Base-by-base conservation (phyloP, 164 flowering plant species). In the Brasenia schreberi region DNA sequence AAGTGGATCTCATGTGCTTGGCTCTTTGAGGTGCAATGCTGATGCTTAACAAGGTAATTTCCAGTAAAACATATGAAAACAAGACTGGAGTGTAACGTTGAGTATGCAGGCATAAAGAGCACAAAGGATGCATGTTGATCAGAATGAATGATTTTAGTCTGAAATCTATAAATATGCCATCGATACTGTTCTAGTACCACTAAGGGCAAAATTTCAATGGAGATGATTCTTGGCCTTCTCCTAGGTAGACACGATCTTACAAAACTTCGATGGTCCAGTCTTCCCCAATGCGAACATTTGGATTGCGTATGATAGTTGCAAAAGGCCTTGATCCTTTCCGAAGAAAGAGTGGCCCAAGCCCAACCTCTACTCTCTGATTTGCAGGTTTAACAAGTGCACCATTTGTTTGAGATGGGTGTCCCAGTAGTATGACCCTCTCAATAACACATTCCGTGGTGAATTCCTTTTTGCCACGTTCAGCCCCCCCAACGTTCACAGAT, bases 401-500 rank as follows among this genome's bases (percentile, higher is more conserved):
- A 69, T 82, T 90, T 0, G 81, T 68, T 5, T 71, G 73, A 53
- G 70, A 6, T 16, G 84, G 63, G 52, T 78, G 74, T 59, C 99
- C 99, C 17, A 92, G 81, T 43, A 95, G 63, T 43, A 95, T 81
- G 43, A 95, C 82, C 81, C 98, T 87, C 75, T 95, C 99, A 27
- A 95, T 69, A 4, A 83, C 73, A 71, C 81, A 83, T 1, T 81
- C 78, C 5, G 87, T 70, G 33, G 85, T 69, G 73, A 81, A 88
- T 27, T 11, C 67, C 42, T 70, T 64, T 56, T 72, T 74, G 23
- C 81, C 78, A 9, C 69, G 19, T 27, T 67, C 17, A 43, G 78
- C 5, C 0, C 84, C 70, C 16, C 76, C 83, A 5, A 79, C 4
- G 66, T 78, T 85, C 56, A 76, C 19, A 44, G 98, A 92, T 65